Evolutionary conservation across 148 eudicot genomes (phyloP).

Genomic region (Amaranthus hypochondriacus): DNA sequence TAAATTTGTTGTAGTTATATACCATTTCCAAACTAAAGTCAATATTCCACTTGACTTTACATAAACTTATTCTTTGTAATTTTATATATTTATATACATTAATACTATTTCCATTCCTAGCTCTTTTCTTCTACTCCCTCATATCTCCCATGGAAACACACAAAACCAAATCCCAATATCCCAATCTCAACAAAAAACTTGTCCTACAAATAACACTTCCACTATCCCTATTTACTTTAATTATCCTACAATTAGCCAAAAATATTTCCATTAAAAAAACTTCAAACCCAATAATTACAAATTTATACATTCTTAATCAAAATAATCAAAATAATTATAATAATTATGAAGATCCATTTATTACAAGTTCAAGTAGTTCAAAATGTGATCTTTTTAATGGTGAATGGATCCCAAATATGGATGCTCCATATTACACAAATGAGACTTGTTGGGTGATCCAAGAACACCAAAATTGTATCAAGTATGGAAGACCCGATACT

Average conservation of each 20-base stretch:
- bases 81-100: too few species aligned
- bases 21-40: too few species aligned
- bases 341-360: not conserved
- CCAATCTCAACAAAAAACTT: slow-evolving; percentile 23
- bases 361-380: not conserved
- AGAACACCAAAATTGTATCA: slow-evolving; percentile 56
- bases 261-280: slow-evolving; percentile 3
- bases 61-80: too few species aligned
- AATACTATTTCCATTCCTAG: too few species aligned
- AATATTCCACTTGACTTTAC: too few species aligned
- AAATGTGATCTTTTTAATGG: slow-evolving; percentile 51
- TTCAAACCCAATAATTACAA: slow-evolving; percentile 2
- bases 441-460: slow-evolving; percentile 42
- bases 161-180: slow-evolving; percentile 6
- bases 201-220: slow-evolving; percentile 24
- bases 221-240: slow-evolving; percentile 26
- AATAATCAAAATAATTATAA: not conserved
- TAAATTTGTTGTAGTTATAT: too few species aligned
- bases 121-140: too few species aligned
- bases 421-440: slow-evolving; percentile 48
- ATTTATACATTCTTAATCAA: not conserved
- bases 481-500: slow-evolving; percentile 44
- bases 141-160: slow-evolving; percentile 20
- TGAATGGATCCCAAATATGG: slow-evolving; percentile 50
- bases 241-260: slow-evolving; percentile 26